Percentiles rank a stretch among this genome's conserved stretches.
Evolutionary conservation across 768 basidiomycete species (phyloP).

Genomic region (Pisolithus marmoratus): DNA sequence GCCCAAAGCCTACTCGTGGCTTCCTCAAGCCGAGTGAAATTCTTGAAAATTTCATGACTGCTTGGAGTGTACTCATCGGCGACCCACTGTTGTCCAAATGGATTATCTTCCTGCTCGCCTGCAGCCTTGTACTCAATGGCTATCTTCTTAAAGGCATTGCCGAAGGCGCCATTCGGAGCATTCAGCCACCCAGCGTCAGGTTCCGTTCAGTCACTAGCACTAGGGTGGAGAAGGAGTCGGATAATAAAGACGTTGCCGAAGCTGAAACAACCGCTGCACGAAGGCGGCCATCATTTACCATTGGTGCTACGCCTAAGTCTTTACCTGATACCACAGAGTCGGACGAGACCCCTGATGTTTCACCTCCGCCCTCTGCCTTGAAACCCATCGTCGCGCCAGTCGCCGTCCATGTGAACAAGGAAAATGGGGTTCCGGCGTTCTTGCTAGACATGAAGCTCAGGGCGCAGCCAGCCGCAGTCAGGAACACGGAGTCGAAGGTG

Average conservation of each 20-base stretch:
- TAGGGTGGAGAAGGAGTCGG: conserved; percentile 16
- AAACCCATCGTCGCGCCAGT: conserved; percentile 22
- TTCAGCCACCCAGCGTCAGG: conserved; percentile 26
- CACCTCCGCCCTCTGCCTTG: conserved; percentile 10
- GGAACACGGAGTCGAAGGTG: conserved; percentile 9
- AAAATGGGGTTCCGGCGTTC: conserved; percentile 22
- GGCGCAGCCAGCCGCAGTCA: conserved; percentile 14
- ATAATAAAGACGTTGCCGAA: conserved; percentile 15
- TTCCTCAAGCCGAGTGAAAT: conserved; percentile 41
- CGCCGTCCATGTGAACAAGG: conserved; percentile 15
- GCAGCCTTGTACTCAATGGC: conserved; percentile 87
- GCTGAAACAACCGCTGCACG: conserved; percentile 9
- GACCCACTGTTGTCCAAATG: conserved; percentile 93
- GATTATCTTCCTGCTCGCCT: conserved; percentile 83
- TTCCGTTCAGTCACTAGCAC: conserved; percentile 20
- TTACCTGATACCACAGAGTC: conserved; percentile 11
- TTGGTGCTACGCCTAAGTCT: conserved; percentile 17
- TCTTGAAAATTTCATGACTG: conserved; percentile 82
- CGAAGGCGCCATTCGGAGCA: conserved; percentile 38
- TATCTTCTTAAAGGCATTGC: conserved; percentile 87
- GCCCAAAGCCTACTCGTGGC: conserved; percentile 24
- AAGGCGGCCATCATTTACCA: conserved; percentile 18
- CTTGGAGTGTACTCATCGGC: conserved; percentile 87
- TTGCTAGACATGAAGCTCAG: conserved; percentile 31
- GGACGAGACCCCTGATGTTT: conserved; percentile 11